Base-by-base conservation (phyloP, 805 yeast species). In the Maudiozyma pseudohumilis region DNA sequence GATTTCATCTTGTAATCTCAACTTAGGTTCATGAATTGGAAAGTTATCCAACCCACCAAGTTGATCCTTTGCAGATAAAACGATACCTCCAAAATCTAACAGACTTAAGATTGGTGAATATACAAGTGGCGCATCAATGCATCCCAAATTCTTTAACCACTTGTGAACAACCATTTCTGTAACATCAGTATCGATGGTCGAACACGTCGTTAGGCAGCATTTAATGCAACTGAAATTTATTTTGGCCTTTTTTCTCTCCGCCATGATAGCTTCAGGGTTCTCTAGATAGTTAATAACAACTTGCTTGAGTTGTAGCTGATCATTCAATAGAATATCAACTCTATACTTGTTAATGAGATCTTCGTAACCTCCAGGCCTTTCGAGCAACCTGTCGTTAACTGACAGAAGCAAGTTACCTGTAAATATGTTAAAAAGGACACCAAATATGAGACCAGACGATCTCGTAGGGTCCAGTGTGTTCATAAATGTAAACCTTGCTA, bases 41-140 rank as follows among this genome's bases (percentile, higher is more conserved):
- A 53, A 58, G 27, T 58, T 58, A 6, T 53, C 57, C 23, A 56
- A 17, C 16, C 47, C 45, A 5, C 61, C 61, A 12, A 88, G 64
- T 86, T 95, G 89, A 57, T 92, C 99, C 46, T 94, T 70, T 70
- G 87, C 74, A 1, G 96, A 77, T 6, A 92, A 76, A 10, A 88
- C 87, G 75, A 89, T 84, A 2, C 99, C 99, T 24, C 98, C 98
- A 52, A 87, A 94, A 54, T 92, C 98, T 45, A 83, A 75, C 35
- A 92, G 64, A 0, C 96, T 82, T 31, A 92, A 65, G 66, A 92
- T 72, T 0, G 99, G 99, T 0, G 95, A 79, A 21, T 87, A 80
- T 4, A 86, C 83, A 36, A 75, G 74, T 26, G 80, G 70, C 0
- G 94, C 80, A 37, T 72, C 74, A 38, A 66, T 71, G 51, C 94